phyloP scores from a whole-genome alignment of 495 filamentous ascomycete genomes.

The Xylaria palmicola region DNA sequence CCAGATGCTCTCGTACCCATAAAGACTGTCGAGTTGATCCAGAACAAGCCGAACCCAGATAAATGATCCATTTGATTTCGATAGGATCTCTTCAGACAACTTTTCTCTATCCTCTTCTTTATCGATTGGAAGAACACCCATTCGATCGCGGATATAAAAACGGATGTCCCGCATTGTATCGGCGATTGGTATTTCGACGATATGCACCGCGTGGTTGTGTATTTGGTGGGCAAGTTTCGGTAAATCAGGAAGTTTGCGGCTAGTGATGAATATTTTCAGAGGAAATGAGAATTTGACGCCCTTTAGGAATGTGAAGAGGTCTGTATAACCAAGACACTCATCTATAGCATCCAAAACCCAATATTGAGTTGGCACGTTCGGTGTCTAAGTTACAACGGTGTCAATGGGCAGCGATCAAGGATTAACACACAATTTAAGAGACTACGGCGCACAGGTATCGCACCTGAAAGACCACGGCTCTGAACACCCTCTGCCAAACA shows the following conservation, averaged over 20 bases:
- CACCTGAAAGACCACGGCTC: not conserved
- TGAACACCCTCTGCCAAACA: not conserved
- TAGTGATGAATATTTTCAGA: not conserved
- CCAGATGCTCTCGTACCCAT: not conserved
- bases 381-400: not conserved
- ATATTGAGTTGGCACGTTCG: not conserved
- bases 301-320: not conserved
- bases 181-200: not conserved
- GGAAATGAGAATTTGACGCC: not conserved
- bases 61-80: not conserved
- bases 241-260: not conserved
- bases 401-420: not conserved
- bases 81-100: not conserved
- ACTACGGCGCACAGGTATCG: too few species aligned
- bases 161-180: not conserved
- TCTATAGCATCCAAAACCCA: not conserved
- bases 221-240: not conserved
- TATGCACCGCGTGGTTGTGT: not conserved
- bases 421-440: not conserved
- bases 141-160: not conserved
- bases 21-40: not conserved
- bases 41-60: not conserved
- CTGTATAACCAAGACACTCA: not conserved
- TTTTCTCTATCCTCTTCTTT: not conserved
- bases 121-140: not conserved